phyloP scores from a whole-genome alignment of 2,329 filamentous ascomycete genomes.

The Aurifilum marmelostoma region DNA sequence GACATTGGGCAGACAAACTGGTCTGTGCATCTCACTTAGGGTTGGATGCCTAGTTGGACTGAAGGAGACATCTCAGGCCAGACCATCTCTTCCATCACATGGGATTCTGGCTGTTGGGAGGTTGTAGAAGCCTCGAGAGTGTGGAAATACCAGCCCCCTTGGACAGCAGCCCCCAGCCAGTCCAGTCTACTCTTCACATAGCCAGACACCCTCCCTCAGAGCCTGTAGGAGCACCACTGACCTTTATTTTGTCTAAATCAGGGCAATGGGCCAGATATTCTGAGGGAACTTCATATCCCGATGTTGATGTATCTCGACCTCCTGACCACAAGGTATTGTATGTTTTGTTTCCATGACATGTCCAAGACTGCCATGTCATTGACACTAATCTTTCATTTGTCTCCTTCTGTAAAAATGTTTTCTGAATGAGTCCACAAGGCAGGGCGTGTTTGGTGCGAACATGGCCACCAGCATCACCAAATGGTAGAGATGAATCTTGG shows the following conservation, averaged over 20 bases:
- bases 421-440: no score
- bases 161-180: not conserved
- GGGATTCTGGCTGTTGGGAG: not conserved
- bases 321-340: not conserved
- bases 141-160: not conserved
- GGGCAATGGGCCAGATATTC: not conserved
- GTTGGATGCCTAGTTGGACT: no score
- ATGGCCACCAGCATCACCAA: no score
- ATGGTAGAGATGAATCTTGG: no score
- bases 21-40: not conserved
- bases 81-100: not conserved
- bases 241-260: not conserved
- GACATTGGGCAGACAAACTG: not conserved
- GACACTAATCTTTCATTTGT: no score
- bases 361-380: no score
- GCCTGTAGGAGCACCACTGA: not conserved
- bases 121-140: not conserved
- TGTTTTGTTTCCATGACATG: not conserved
- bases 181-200: not conserved
- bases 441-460: no score
- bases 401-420: no score
- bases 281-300: not conserved
- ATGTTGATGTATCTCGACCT: no score
- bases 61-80: not conserved
- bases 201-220: not conserved